Evolutionary conservation across 164 flowering plant genomes (phyloP).

Genomic region (Sextonia rubra): DNA sequence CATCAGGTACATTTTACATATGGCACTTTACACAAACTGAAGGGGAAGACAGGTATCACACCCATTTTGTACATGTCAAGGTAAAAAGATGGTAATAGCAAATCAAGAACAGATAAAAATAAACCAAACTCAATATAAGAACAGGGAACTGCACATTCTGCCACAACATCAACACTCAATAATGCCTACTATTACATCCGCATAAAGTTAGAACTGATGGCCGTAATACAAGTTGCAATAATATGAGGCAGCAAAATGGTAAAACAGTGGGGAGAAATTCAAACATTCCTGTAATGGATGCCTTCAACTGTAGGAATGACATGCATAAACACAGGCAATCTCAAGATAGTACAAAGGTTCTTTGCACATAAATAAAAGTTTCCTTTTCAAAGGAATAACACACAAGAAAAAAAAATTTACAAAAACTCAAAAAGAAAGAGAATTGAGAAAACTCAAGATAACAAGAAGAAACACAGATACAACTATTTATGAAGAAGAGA

Average conservation of each 20-base stretch:
- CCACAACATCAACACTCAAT: background rate
- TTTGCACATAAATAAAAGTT: too few species aligned
- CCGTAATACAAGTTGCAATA: background rate
- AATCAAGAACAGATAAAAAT: background rate
- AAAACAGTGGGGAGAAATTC: background rate
- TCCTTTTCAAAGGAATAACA: too few species aligned
- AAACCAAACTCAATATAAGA: background rate
- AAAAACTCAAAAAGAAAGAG: too few species aligned
- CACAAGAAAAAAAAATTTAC: too few species aligned
- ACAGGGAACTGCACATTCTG: background rate
- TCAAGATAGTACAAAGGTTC: background rate
- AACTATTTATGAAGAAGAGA: too few species aligned
- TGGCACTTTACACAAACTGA: too few species aligned
- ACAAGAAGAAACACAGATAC: too few species aligned
- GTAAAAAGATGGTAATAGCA: background rate
- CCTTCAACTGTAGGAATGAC: background rate
- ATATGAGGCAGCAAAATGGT: background rate
- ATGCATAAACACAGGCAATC: background rate
- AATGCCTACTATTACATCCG: background rate
- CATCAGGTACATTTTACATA: too few species aligned
- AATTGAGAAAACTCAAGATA: too few species aligned
- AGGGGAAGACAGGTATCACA: too few species aligned
- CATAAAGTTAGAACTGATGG: background rate
- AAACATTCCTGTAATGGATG: background rate
- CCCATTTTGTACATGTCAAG: too few species aligned